Base-by-base conservation (phyloP, 129 eudicot genomes). In the Apium graveolens region DNA sequence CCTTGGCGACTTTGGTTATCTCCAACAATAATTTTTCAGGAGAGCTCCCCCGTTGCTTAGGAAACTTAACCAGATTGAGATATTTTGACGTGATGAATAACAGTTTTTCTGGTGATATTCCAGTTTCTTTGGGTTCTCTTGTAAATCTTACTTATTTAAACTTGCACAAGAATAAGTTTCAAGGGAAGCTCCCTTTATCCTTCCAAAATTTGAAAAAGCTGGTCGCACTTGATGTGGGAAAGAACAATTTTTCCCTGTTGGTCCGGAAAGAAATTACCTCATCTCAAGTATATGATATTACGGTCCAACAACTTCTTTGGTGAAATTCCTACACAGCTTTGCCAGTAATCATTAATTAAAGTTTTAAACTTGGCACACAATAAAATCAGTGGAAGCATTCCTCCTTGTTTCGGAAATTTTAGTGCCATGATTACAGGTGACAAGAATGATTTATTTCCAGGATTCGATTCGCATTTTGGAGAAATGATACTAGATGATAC, bases 231-330 rank as follows among this genome's bases (percentile, higher is more conserved):
- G 72, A 66, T 29, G 32, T 66, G 41, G 72, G 72, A 11, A 66
- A 31, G 38, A 66, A 66, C 6, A 29, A 66, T 34, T 57, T 83
- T 83, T 20, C 86, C 83, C 4, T n/a, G 41, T 62, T 83, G 81
- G 86, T 65, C 62, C 13, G 81, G 80, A 41, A 27, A 70, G 8
- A 3, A 62, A 62, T 77, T 83, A n/a, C 20, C 26, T 0, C 24
- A 5, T 41, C 18, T 83, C 32, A 20, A 1, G 39, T 68, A 55
- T 31, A 46, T 83, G 1, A 62, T n/a, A 24, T 11, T 62, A 7
- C 12, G 34, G 34, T 24, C 32, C n/a, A 76, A 83, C 70, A 34
- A 71, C 0, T 76, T 83, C 18, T 34, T 55, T 44, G 81, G 83
- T 2, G n/a, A 48, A 4, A 83, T 79, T 29, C 75, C 83, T 1